A percentile compares a stretch with the other conserved stretches of the same genome.
Conservation (phyloP, 2,329 filamentous ascomycete genomes). For the Aaosphaeria arxii region DNA sequence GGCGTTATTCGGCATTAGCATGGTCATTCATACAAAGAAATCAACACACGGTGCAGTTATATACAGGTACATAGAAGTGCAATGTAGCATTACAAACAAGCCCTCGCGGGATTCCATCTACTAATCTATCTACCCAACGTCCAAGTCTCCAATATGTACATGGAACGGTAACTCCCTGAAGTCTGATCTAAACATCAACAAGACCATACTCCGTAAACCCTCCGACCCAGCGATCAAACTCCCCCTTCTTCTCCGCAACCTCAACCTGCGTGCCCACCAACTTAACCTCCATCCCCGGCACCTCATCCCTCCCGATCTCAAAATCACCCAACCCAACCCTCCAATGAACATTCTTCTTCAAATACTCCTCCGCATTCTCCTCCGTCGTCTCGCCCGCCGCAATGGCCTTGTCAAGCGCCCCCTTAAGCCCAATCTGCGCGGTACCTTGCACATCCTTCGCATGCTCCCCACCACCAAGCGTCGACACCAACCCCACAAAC, state of each 20-base stretch:
- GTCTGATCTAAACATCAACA: constrained; percentile 1
- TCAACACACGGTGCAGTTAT: no score
- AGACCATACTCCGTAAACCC: constrained; percentile 9
- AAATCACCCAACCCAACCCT: constrained; percentile 6
- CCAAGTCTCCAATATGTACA: no score
- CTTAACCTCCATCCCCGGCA: constrained; percentile 8
- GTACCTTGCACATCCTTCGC: background rate
- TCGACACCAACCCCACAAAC: constrained; percentile 1
- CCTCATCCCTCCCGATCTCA: constrained; percentile 9
- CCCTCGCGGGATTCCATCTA: no score
- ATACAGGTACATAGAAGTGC: no score
- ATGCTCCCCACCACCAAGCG: constrained; percentile 1
- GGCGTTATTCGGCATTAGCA: no score
- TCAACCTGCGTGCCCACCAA: constrained; percentile 13
- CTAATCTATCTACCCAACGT: no score
- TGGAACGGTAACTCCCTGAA: no score
- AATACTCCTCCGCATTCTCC: constrained; percentile 1
- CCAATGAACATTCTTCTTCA: constrained; percentile 2
- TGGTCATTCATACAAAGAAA: no score
- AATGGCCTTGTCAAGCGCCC: background rate
- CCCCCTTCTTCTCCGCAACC: constrained; percentile 10
- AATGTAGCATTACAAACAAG: no score
- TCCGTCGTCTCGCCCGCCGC: background rate
- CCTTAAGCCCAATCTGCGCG: background rate
- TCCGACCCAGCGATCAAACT: constrained; percentile 15